Conservation (phyloP, 1,284 basidiomycete species). For the Tilletia setariae region DNA sequence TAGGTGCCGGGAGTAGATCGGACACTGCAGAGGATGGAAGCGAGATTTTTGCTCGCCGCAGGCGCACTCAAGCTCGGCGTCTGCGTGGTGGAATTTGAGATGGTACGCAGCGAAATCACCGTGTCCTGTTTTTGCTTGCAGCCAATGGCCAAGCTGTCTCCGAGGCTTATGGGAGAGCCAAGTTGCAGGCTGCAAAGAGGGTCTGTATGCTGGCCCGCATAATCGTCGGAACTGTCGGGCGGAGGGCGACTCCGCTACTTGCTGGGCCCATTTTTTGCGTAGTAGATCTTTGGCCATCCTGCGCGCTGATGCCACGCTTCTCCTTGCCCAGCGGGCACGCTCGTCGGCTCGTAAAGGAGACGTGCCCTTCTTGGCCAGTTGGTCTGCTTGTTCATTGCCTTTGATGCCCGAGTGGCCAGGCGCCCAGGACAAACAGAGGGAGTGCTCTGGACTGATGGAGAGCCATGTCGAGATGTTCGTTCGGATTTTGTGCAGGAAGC, state of each 20-base stretch:
- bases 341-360: neutral
- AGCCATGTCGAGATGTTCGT: neutral
- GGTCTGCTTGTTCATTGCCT: neutral
- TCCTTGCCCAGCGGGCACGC: neutral
- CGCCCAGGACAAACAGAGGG: neutral
- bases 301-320: neutral
- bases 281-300: neutral
- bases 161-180: neutral
- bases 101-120: neutral
- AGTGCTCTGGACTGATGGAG: neutral
- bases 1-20: neutral
- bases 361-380: neutral
- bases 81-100: neutral
- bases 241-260: neutral
- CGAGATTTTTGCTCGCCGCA: neutral
- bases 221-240: too few relatives aligned
- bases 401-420: neutral
- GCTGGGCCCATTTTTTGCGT: neutral
- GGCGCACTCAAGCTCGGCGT: neutral
- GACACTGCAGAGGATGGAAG: neutral
- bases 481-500: neutral
- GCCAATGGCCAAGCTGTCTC: neutral
- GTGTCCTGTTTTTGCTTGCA: neutral
- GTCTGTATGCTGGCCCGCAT: neutral
- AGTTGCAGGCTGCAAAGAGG: neutral